Evolutionary conservation across 805 yeast genomes (phyloP), one percentile per base, ranked within the genome.

Genomic region (Candida khao-thaluensis): DNA sequence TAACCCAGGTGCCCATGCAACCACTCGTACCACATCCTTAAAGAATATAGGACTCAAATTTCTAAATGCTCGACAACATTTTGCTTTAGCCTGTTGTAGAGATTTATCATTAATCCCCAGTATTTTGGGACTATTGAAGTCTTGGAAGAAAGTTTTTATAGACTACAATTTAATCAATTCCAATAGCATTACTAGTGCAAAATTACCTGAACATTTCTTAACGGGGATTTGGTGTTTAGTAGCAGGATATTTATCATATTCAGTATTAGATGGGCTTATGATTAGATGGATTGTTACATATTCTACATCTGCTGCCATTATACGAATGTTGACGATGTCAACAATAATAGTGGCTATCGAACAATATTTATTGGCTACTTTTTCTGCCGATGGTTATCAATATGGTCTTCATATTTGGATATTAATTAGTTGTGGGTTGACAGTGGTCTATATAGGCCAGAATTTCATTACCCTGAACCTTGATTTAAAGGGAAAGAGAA

Each of bases 191-290:
- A 77, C 84, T 1, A 59, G 75, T 1, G 89, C 86, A 1, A 66
- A 89, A 27, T 75, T 87, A 1, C 79, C 90, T 0, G 96, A 89
- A 55, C 83, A 82, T 50, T 71, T 88, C 43, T 64, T 89, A 43
- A 84, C 95, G 3, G 90, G 90, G 0, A 59, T 91, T n/a, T 91
- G 98, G 98, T 87, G 96, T 57, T 54, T 85, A 4, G 98, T 91
- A 7, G 79, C 95, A 1, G 88, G 88, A 2, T 88, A 87, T 53
- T 67, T 91, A 44, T 81, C 95, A 7, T 88, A 82, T 60, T 80
- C 89, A 1, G 86, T 87, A 3, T 66, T 91, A 23, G 96, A 90
- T 54, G 93, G 96, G 0, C 67, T 91, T 33, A 87, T 90, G 82
- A 83, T 88, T 20, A 72, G 98, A 30, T 91, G 98, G 95, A 86